These are phyloP conservation scores for Tolypocladium paradoxum DNA, from an alignment of 2,329 filamentous ascomycete species.

Conservation along the genomic window DNA sequence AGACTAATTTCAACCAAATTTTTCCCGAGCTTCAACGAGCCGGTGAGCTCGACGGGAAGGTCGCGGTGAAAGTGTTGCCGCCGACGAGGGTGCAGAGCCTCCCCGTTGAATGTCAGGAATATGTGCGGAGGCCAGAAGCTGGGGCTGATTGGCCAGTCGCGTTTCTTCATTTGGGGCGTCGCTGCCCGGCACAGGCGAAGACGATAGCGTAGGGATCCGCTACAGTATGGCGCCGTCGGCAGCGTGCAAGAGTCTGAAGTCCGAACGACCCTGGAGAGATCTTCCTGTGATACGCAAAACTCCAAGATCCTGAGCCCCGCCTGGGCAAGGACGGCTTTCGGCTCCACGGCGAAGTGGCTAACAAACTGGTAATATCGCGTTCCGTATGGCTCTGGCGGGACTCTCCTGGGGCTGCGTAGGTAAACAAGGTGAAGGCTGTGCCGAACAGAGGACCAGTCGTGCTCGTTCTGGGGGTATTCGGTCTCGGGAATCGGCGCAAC, in stretches of 20 bases:
- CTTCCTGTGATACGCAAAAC: slow-evolving; percentile 33
- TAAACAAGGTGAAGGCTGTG: slow-evolving; percentile 35
- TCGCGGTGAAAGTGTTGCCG: slow-evolving; percentile 68
- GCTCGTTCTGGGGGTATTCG: slow-evolving; percentile 30
- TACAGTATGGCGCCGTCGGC: slow-evolving; percentile 28
- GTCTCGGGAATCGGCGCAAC: slow-evolving; percentile 7
- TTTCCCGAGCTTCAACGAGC: slow-evolving; percentile 40
- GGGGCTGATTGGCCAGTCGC: slow-evolving; percentile 49
- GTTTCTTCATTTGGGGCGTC: slow-evolving; percentile 25
- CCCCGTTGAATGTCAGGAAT: slow-evolving; percentile 57
- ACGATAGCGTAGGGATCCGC: slow-evolving; percentile 52
- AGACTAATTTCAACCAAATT: slow-evolving; percentile 52
- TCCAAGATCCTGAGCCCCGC: slow-evolving; percentile 28
- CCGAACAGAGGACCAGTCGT: slow-evolving; percentile 29
- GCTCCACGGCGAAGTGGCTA: slow-evolving; percentile 36
- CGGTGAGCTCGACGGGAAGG: slow-evolving; percentile 64
- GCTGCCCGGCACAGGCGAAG: slow-evolving; percentile 48
- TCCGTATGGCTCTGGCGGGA: slow-evolving; percentile 12
- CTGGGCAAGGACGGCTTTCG: slow-evolving; percentile 26
- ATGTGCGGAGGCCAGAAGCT: slow-evolving; percentile 62
- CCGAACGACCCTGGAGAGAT: slow-evolving; percentile 24
- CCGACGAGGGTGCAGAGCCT: slow-evolving; percentile 46
- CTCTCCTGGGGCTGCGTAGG: slow-evolving; percentile 35
- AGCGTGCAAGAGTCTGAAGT: slow-evolving; percentile 16
- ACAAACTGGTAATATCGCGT: slow-evolving; percentile 47